A percentile compares a stretch with the other conserved stretches of the same genome.
These are phyloP conservation scores for Lagenidium giganteum DNA, from an alignment of 352 stramenopile species.

Conservation along the genomic window DNA sequence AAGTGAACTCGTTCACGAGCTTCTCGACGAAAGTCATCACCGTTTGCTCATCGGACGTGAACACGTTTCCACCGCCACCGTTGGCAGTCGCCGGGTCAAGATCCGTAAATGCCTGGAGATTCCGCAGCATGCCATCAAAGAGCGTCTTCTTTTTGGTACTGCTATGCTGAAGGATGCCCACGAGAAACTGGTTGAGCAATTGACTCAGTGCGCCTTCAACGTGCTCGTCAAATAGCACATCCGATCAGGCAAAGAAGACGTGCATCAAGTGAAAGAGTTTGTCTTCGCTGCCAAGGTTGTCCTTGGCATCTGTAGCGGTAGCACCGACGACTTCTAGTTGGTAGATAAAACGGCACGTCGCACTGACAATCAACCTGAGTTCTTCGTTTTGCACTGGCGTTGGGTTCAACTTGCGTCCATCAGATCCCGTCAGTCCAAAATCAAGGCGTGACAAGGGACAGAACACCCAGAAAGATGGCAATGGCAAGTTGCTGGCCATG, in stretches of 20 bases:
- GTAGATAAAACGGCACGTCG: constrained; percentile 44
- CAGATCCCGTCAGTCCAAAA: constrained; percentile 22
- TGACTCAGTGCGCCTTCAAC: constrained; percentile 34
- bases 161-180: too few species aligned
- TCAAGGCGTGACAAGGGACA: constrained; percentile 55
- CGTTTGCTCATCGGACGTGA: constrained; percentile 33
- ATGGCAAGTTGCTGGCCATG: constrained; percentile 31
- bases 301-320: constrained; percentile 15
- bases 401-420: not conserved
- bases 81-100: constrained; percentile 19
- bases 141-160: too few species aligned
- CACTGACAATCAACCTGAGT: constrained; percentile 54
- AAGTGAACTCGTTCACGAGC: constrained; percentile 44
- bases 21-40: constrained; percentile 54
- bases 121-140: constrained; percentile 29
- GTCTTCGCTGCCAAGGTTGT: constrained; percentile 42
- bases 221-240: constrained; percentile 53
- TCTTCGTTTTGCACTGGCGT: constrained; percentile 40
- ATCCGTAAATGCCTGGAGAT: constrained; percentile 32
- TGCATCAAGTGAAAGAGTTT: constrained; percentile 58
- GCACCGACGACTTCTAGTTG: constrained; percentile 38
- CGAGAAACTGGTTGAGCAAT: constrained; percentile 32
- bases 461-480: constrained; percentile 51
- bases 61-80: constrained; percentile 11
- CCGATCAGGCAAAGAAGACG: constrained; percentile 55